A percentile compares a stretch with the other conserved stretches of the same genome.
Conservation (phyloP, 495 filamentous ascomycete genomes). For the Bacidia gigantensis region DNA sequence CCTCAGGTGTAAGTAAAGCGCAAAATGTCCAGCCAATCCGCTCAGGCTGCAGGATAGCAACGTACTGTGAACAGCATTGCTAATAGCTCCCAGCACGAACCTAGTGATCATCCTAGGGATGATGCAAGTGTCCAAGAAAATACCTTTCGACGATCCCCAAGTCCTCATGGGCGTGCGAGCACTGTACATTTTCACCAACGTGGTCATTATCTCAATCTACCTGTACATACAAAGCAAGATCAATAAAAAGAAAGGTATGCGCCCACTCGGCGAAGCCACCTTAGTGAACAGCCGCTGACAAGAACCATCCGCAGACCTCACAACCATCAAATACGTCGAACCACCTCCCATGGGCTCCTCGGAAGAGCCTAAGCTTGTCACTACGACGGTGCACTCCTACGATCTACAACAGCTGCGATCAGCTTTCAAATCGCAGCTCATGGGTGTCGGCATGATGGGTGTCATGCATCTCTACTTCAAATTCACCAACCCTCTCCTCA, state of each 20-base stretch:
- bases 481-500: slow-evolving; percentile 96
- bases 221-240: slow-evolving; percentile 70
- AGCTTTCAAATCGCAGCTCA: slow-evolving; percentile 73
- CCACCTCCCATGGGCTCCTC: slow-evolving; percentile 78
- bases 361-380: slow-evolving; percentile 89
- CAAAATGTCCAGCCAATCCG: background rate
- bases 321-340: slow-evolving; percentile 97
- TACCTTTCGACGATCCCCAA: slow-evolving; percentile 84
- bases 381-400: slow-evolving; percentile 89
- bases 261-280: background rate
- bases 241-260: slow-evolving; percentile 85
- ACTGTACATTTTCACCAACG: slow-evolving; percentile 72
- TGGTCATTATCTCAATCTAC: slow-evolving; percentile 75
- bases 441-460: slow-evolving; percentile 94
- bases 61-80: background rate
- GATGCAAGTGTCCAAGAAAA: slow-evolving; percentile 95
- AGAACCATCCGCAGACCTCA: slow-evolving; percentile 52
- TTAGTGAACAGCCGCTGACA: background rate
- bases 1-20: background rate
- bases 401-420: slow-evolving; percentile 72
- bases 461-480: slow-evolving; percentile 98
- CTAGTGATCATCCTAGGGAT: slow-evolving; percentile 87
- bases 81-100: slow-evolving; percentile 55
- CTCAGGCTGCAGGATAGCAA: background rate
- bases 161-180: slow-evolving; percentile 74